Evolutionary conservation across 2,329 filamentous ascomycete genomes (phyloP).

Genomic region (Magnaporthiopsis poae): DNA sequence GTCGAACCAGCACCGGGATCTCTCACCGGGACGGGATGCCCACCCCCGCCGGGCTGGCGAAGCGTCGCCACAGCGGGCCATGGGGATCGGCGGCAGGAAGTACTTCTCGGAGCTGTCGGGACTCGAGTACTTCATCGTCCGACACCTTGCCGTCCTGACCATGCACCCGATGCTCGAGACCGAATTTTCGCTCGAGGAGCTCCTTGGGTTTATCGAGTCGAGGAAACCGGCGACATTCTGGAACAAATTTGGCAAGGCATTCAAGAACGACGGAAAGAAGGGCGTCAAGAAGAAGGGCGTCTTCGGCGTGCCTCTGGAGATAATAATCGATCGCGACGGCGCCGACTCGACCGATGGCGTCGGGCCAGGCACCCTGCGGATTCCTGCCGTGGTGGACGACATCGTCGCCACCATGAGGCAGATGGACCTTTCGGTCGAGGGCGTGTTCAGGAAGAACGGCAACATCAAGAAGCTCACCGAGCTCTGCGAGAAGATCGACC

Average conservation of each 20-base stretch:
- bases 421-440: constrained; percentile 98
- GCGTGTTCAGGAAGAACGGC: constrained; percentile 97
- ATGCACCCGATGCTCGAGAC: constrained; percentile 87
- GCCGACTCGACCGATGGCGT: constrained; percentile 97
- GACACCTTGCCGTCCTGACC: constrained; percentile 85
- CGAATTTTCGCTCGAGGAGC: constrained; percentile 86
- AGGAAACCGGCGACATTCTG: constrained; percentile 85
- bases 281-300: constrained; percentile 81
- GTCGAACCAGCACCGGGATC: constrained; percentile 45
- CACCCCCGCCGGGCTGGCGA: constrained; percentile 41
- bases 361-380: constrained; percentile 77
- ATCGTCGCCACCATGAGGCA: constrained; percentile 89
- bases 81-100: constrained; percentile 48
- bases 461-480: constrained; percentile 93
- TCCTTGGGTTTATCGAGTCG: constrained; percentile 85
- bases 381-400: constrained; percentile 92
- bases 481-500: constrained; percentile 75
- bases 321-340: constrained; percentile 83
- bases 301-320: constrained; percentile 80
- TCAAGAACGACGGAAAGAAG: constrained; percentile 75
- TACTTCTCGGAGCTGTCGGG: constrained; percentile 96
- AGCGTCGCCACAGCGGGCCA: constrained; percentile 34
- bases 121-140: constrained; percentile 93
- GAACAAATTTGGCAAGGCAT: constrained; percentile 95
- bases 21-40: constrained; percentile 39